A percentile compares a stretch with the other conserved stretches of the same genome.
These are phyloP conservation scores for Vachellia collinsii DNA, from an alignment of 306 rosid species.

Conservation along the genomic window DNA sequence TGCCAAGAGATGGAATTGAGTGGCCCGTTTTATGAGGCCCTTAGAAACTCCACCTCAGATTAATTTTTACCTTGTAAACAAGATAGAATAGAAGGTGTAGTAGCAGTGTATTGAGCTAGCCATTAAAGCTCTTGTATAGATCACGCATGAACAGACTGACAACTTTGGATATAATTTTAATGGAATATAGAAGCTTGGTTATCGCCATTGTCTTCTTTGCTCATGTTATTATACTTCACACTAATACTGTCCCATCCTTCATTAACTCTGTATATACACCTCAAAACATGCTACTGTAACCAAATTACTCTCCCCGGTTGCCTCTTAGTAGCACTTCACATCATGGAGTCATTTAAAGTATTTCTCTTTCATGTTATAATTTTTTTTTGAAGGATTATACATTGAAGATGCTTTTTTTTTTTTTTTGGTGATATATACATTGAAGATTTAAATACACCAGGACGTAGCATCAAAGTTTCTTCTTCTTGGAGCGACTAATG, in stretches of 20 bases:
- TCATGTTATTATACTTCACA: background rate
- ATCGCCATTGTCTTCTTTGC: slow-evolving; percentile 21
- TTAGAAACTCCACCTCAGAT: slow-evolving; percentile 7
- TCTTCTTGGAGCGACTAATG: no score
- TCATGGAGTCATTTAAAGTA: background rate
- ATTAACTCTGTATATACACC: background rate
- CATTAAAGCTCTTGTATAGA: slow-evolving; percentile 54
- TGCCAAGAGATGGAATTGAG: slow-evolving; percentile 89
- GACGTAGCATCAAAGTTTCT: no score
- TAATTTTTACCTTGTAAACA: slow-evolving; percentile 32
- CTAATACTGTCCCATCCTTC: background rate
- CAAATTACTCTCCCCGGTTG: background rate
- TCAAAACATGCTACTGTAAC: background rate
- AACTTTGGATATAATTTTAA: slow-evolving; percentile 31
- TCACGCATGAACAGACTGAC: slow-evolving; percentile 46
- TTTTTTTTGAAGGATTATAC: no score
- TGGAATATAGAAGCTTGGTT: slow-evolving; percentile 34
- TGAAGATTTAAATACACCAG: no score
- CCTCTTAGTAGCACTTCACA: background rate
- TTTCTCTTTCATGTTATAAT: no score
- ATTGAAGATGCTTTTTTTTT: no score
- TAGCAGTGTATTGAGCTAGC: slow-evolving; percentile 42
- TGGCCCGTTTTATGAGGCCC: slow-evolving; percentile 17
- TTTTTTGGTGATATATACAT: no score
- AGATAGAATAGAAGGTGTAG: slow-evolving; percentile 39